A percentile compares a stretch with the other conserved stretches of the same genome.
phyloP scores from a whole-genome alignment of 2,329 filamentous ascomycete species.

The Aspergillus jensenii region DNA sequence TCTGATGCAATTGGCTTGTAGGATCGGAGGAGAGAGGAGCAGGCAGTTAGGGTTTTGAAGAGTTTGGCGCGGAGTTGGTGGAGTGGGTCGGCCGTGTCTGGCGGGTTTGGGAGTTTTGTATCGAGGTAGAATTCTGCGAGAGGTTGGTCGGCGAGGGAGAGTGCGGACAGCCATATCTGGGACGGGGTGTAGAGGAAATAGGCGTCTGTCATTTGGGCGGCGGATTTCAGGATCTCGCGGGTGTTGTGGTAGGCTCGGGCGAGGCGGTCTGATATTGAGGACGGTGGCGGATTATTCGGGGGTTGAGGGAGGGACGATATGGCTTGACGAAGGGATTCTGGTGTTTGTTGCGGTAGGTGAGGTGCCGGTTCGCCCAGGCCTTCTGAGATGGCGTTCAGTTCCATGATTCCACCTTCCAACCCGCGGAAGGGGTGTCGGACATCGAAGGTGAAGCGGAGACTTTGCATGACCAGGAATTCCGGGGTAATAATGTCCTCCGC shows the following conservation, averaged over 20 bases:
- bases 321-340: constrained; percentile 30
- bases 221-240: constrained; percentile 71
- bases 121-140: constrained; percentile 47
- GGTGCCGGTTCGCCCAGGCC: constrained; percentile 51
- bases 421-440: constrained; percentile 87
- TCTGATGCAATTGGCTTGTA: constrained; percentile 41
- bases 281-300: constrained; percentile 19
- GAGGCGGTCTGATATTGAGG: constrained; percentile 48
- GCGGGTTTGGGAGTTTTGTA: constrained; percentile 35
- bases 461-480: constrained; percentile 90
- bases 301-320: constrained; percentile 33
- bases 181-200: constrained; percentile 95
- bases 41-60: constrained; percentile 36
- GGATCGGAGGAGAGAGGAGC: constrained; percentile 39
- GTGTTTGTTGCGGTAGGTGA: constrained; percentile 29
- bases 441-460: constrained; percentile 89
- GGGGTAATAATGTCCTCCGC: constrained; percentile 83
- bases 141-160: constrained; percentile 69
- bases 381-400: constrained; percentile 68
- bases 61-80: constrained; percentile 39
- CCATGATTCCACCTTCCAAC: constrained; percentile 82
- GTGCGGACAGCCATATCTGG: constrained; percentile 85
- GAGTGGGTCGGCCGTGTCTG: constrained; percentile 21
- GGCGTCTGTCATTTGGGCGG: constrained; percentile 84
- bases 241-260: constrained; percentile 70